Conservation (phyloP, 352 stramenopile genomes). For the Blastocystis sp. region DNA sequence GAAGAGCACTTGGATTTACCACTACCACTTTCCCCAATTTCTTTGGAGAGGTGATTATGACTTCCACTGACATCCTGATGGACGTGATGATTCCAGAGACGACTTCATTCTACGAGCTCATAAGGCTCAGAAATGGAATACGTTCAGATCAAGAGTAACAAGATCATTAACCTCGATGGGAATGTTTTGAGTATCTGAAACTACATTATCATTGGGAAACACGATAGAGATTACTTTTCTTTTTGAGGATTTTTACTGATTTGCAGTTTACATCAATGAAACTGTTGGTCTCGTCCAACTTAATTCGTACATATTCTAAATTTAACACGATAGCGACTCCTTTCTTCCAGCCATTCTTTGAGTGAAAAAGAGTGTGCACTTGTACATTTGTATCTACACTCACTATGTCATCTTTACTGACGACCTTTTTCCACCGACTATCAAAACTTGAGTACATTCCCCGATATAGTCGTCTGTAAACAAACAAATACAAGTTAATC, state of each 20-base stretch:
- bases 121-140: not conserved
- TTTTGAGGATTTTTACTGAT: slow-evolving; percentile 44
- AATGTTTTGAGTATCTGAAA: slow-evolving; percentile 15
- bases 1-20: not conserved
- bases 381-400: slow-evolving; percentile 1
- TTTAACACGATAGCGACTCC: not conserved
- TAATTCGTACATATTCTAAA: slow-evolving; percentile 9
- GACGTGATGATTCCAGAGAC: slow-evolving; percentile 34
- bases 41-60: slow-evolving; percentile 29
- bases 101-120: not conserved
- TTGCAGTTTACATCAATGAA: slow-evolving; percentile 38
- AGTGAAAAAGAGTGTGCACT: not conserved
- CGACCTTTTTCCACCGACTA: slow-evolving; percentile 28
- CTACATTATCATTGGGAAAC: not conserved
- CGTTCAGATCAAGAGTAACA: slow-evolving; percentile 8
- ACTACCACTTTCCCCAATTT: slow-evolving; percentile 19
- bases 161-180: slow-evolving; percentile 50
- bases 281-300: slow-evolving; percentile 3
- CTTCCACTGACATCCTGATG: not conserved
- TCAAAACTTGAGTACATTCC: slow-evolving; percentile 50
- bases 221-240: not conserved
- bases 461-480: not conserved
- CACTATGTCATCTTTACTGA: slow-evolving; percentile 42
- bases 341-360: slow-evolving; percentile 35
- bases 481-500: not conserved